Percentiles rank a stretch among this genome's conserved stretches.
phyloP scores from a whole-genome alignment of 202 grass and related monocot species.

The Panicum hallii region DNA sequence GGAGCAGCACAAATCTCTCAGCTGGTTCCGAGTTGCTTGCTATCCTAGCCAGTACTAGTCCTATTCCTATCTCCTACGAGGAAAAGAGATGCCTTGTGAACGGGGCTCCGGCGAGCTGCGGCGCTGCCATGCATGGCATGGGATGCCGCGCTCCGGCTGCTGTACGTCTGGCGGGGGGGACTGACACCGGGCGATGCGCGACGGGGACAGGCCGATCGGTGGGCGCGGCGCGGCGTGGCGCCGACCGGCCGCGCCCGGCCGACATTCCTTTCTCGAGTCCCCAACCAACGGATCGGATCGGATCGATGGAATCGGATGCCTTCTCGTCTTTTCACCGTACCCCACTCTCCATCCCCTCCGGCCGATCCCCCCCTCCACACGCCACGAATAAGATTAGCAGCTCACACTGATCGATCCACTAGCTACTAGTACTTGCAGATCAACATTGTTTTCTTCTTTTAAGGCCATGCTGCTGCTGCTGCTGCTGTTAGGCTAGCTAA shows the following conservation, averaged over 20 bases:
- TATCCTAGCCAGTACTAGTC: not conserved
- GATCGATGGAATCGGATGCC: constrained; percentile 56
- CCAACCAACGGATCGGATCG: constrained; percentile 51
- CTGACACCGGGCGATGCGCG: constrained; percentile 12
- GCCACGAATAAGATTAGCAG: constrained; percentile 42
- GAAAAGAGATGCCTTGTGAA: not conserved
- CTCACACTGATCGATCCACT: not conserved
- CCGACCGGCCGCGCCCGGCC: constrained; percentile 29
- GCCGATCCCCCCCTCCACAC: constrained; percentile 14
- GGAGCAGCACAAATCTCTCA: not conserved
- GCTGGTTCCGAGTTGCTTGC: not conserved
- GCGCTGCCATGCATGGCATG: not conserved
- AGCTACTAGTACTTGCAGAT: not conserved
- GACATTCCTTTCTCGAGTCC: constrained; percentile 60
- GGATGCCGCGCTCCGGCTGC: not conserved
- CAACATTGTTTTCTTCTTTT: constrained; percentile 29
- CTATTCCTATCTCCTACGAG: not conserved
- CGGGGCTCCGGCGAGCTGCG: not conserved
- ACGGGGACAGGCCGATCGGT: not conserved
- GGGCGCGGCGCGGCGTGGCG: not conserved
- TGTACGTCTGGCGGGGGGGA: not conserved
- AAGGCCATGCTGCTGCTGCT: constrained; percentile 16
- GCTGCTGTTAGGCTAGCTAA: not conserved
- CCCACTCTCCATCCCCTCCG: not conserved
- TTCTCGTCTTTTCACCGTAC: constrained; percentile 45